These are phyloP conservation scores for Aspergillus affinis DNA, from an alignment of 495 filamentous ascomycete genomes.

Conservation along the genomic window DNA sequence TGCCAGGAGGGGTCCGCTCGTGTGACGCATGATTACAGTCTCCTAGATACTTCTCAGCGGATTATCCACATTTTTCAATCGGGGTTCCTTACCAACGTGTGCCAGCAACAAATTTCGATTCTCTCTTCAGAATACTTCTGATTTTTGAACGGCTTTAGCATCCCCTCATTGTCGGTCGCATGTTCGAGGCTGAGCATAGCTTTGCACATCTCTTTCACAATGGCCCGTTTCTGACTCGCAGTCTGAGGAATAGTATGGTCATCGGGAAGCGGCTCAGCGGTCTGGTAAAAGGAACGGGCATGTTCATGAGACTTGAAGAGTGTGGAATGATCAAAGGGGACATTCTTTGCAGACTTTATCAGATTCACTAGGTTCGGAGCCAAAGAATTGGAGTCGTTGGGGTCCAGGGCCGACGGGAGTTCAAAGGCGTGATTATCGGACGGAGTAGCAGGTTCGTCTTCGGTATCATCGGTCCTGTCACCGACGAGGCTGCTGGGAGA, in stretches of 20 bases:
- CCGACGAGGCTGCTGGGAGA: neutral
- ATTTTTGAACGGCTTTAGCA: constrained; percentile 30
- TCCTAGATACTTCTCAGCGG: constrained; percentile 10
- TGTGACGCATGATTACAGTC: constrained; percentile 13
- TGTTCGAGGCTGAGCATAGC: constrained; percentile 17
- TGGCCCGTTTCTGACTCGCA: constrained; percentile 17
- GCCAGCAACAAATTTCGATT: constrained; percentile 23
- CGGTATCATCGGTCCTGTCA: neutral
- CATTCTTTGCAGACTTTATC: neutral
- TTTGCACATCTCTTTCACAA: constrained; percentile 24
- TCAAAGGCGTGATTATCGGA: neutral
- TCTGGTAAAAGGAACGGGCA: constrained; percentile 1
- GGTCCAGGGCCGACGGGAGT: neutral
- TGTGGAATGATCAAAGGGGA: neutral
- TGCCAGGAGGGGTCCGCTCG: constrained; percentile 8
- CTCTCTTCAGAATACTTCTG: constrained; percentile 12
- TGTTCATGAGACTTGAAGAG: constrained; percentile 12
- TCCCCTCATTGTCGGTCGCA: constrained; percentile 33
- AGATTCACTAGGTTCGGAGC: neutral
- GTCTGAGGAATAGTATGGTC: constrained; percentile 23
- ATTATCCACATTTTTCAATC: no score
- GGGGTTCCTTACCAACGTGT: constrained; percentile 24
- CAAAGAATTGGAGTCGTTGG: neutral
- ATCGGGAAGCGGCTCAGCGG: neutral
- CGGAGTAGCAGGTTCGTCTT: neutral